These are phyloP conservation scores for Mortierella polycephala DNA, from an alignment of 371 early-diverging fungal genomes.

Conservation along the genomic window DNA sequence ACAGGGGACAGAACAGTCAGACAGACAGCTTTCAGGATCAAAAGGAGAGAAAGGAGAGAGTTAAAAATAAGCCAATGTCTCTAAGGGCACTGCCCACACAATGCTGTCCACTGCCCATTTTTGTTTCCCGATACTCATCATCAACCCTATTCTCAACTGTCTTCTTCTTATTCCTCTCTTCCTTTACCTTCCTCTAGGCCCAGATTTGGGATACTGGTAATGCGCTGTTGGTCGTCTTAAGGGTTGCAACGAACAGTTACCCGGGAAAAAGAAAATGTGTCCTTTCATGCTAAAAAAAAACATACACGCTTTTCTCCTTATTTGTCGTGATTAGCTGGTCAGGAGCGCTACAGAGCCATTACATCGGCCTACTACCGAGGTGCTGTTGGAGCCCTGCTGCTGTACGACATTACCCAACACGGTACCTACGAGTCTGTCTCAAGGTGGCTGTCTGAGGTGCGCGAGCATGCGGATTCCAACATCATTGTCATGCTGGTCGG, in stretches of 20 bases:
- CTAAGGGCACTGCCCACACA: too few relatives aligned
- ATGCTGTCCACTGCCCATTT: too few relatives aligned
- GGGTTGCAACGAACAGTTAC: background rate
- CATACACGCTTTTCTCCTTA: background rate
- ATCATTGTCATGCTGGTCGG: constrained; percentile 54
- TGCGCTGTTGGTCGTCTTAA: background rate
- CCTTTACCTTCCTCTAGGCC: constrained; percentile 56
- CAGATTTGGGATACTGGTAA: constrained; percentile 91
- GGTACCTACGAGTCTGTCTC: constrained; percentile 70
- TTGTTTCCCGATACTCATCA: too few relatives aligned
- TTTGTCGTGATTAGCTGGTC: constrained; percentile 58
- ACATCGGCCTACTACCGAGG: constrained; percentile 84
- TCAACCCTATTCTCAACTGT: background rate
- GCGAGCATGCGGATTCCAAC: constrained; percentile 55
- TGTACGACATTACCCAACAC: constrained; percentile 57
- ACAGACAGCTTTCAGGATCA: too few relatives aligned
- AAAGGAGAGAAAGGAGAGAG: too few relatives aligned
- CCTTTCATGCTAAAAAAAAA: too few relatives aligned
- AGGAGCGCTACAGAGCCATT: constrained; percentile 85
- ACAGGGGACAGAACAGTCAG: too few relatives aligned
- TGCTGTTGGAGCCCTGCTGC: constrained; percentile 72
- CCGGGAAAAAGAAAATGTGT: too few relatives aligned
- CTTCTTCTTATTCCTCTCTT: background rate
- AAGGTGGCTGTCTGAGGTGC: constrained; percentile 67
- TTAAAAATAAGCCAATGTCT: too few relatives aligned